Conservation (phyloP, 148 eudicot genomes). For the Fagopyrum homotropicum region DNA sequence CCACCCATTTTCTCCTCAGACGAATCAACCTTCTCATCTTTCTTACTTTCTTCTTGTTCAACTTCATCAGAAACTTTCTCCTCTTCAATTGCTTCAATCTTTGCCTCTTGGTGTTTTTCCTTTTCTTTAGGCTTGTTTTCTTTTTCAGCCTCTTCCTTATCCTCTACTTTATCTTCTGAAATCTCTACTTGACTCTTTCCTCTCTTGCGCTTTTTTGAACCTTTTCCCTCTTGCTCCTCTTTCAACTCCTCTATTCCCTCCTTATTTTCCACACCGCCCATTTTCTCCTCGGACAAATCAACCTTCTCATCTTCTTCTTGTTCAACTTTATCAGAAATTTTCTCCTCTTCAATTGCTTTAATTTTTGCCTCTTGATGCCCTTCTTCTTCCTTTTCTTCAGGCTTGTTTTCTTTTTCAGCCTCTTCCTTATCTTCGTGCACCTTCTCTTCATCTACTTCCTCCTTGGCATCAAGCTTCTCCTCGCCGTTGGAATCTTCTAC, state of each 20-base stretch:
- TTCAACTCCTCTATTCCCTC: background rate
- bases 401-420: background rate
- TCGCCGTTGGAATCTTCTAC: background rate
- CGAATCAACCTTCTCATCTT: slow-evolving; percentile 20
- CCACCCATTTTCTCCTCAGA: slow-evolving; percentile 16
- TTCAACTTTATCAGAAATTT: slow-evolving; percentile 18
- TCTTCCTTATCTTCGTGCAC: background rate
- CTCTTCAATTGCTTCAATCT: slow-evolving; percentile 25
- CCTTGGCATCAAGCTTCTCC: background rate
- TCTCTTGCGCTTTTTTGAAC: slow-evolving; percentile 31
- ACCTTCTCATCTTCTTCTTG: slow-evolving; percentile 22
- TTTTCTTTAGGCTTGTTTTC: background rate
- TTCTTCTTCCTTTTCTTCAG: slow-evolving; percentile 17
- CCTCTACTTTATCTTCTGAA: slow-evolving; percentile 20
- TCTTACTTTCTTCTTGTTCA: slow-evolving; percentile 18
- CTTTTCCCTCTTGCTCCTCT: slow-evolving; percentile 12
- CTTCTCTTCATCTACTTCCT: background rate
- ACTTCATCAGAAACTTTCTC: slow-evolving; percentile 13
- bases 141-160: background rate
- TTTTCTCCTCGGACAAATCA: slow-evolving; percentile 19
- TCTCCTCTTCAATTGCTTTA: slow-evolving; percentile 20
- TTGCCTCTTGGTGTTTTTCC: slow-evolving; percentile 22
- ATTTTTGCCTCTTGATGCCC: slow-evolving; percentile 20
- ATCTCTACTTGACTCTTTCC: slow-evolving; percentile 18
- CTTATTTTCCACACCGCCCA: background rate